Conservation (phyloP, 1,284 basidiomycete genomes). For the Schizophyllum commune region DNA sequence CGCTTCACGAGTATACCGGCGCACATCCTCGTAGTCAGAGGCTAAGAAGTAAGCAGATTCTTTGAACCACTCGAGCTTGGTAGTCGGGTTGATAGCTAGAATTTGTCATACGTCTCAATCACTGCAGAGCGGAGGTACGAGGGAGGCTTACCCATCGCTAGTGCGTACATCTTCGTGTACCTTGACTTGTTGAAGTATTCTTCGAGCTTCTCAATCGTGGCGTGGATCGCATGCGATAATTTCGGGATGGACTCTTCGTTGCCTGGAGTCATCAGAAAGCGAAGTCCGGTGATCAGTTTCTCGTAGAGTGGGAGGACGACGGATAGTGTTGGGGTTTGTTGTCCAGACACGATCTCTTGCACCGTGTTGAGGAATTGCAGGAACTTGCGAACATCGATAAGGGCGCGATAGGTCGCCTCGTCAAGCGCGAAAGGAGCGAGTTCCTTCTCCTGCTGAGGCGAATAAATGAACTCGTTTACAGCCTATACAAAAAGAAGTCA, state of each 20-base stretch:
- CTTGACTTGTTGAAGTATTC: constrained; percentile 22
- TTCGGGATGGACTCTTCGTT: background rate
- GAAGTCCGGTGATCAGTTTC: background rate
- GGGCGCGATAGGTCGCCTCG: background rate
- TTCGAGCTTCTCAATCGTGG: constrained; percentile 20
- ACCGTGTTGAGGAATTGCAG: constrained; percentile 4
- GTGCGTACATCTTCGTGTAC: constrained; percentile 20
- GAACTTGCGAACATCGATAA: constrained; percentile 3
- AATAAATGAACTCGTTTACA: constrained; percentile 14
- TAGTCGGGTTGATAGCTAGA: constrained; percentile 18
- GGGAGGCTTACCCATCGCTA: constrained; percentile 26
- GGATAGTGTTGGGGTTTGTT: constrained; percentile 9
- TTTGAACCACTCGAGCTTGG: constrained; percentile 16
- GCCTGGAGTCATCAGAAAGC: background rate
- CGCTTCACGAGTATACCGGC: no score
- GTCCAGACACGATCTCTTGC: constrained; percentile 9
- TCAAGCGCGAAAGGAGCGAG: constrained; percentile 1
- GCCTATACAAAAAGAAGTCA: constrained; percentile 9
- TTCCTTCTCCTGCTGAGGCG: constrained; percentile 14
- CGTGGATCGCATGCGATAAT: constrained; percentile 13
- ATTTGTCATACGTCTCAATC: background rate
- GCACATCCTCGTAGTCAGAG: no score
- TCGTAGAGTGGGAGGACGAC: constrained; percentile 8
- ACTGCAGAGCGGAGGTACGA: background rate
- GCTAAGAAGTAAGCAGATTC: no score